phyloP scores from a whole-genome alignment of 1,139 yeast species.

The Candida labiduridarum region DNA sequence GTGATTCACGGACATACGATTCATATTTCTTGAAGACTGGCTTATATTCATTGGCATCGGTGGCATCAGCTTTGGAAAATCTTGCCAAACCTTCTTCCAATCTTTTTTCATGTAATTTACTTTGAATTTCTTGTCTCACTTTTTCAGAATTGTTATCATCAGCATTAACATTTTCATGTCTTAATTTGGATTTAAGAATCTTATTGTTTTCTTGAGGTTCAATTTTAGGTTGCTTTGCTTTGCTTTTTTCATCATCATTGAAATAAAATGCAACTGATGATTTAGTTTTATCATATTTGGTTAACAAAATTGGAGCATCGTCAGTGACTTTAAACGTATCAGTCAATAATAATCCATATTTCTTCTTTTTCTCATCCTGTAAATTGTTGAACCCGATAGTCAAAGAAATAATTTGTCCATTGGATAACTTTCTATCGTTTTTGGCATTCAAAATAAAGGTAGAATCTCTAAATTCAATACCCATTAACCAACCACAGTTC shows the following conservation, averaged over 20 bases:
- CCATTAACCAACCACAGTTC: constrained; percentile 88
- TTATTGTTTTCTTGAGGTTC: constrained; percentile 59
- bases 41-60: constrained; percentile 63
- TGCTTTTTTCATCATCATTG: constrained; percentile 58
- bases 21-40: constrained; percentile 89
- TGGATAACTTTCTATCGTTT: constrained; percentile 66
- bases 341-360: constrained; percentile 73
- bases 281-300: constrained; percentile 72
- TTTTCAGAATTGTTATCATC: constrained; percentile 78
- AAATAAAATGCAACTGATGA: constrained; percentile 83
- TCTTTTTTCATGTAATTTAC: constrained; percentile 78
- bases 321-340: constrained; percentile 79
- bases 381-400: constrained; percentile 78
- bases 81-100: constrained; percentile 83
- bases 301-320: constrained; percentile 63
- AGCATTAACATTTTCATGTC: constrained; percentile 72
- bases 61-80: constrained; percentile 75
- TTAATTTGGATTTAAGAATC: constrained; percentile 75
- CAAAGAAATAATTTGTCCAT: constrained; percentile 76
- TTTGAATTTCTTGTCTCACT: constrained; percentile 81
- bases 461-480: constrained; percentile 88
- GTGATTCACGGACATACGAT: constrained; percentile 90
- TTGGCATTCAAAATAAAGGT: constrained; percentile 72
- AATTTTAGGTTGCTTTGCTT: constrained; percentile 36
- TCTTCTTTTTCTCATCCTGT: constrained; percentile 47